Conservation (phyloP, 768 basidiomycete genomes). For the Auricularia heimuer region DNA sequence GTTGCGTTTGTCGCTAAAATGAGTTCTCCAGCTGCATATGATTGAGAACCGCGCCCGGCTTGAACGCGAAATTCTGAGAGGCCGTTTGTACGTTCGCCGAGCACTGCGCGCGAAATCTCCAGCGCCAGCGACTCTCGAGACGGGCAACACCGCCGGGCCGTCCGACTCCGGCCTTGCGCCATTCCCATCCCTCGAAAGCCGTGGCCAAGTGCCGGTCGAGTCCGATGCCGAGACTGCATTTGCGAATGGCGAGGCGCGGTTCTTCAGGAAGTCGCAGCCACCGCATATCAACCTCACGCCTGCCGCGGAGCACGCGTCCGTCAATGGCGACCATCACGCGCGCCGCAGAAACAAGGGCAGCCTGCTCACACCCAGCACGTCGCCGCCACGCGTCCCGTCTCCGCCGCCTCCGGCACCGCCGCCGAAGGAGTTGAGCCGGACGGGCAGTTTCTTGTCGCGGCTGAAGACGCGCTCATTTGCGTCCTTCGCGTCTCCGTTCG, state of each 20-base stretch:
- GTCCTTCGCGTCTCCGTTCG: conserved; percentile 30
- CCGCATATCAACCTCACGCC: conserved; percentile 21
- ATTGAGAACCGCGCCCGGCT: conserved; percentile 81
- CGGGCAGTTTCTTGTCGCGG: conserved; percentile 28
- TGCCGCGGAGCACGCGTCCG: conserved; percentile 34
- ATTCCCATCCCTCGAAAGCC: conserved; percentile 30
- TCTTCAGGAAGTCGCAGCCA: conserved; percentile 41
- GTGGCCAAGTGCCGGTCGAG: conserved; percentile 60
- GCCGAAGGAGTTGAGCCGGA: no score
- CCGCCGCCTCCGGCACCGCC: background rate
- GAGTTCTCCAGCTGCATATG: conserved; percentile 64
- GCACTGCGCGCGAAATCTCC: conserved; percentile 29
- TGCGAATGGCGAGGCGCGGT: conserved; percentile 43
- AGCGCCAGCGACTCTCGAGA: conserved; percentile 11
- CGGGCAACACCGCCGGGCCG: conserved; percentile 16
- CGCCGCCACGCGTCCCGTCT: conserved; percentile 13
- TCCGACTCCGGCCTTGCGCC: conserved; percentile 20
- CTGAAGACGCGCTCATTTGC: conserved; percentile 38
- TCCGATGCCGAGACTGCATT: conserved; percentile 73
- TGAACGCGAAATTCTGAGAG: conserved; percentile 74
- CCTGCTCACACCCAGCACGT: conserved; percentile 6
- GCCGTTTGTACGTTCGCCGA: conserved; percentile 61
- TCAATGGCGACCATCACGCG: conserved; percentile 37
- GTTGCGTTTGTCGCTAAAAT: no score
- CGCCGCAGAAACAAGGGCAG: conserved; percentile 7